Evolutionary conservation across 2,329 filamentous ascomycete genomes (phyloP).

Genomic region (Phialophora verrucosa): DNA sequence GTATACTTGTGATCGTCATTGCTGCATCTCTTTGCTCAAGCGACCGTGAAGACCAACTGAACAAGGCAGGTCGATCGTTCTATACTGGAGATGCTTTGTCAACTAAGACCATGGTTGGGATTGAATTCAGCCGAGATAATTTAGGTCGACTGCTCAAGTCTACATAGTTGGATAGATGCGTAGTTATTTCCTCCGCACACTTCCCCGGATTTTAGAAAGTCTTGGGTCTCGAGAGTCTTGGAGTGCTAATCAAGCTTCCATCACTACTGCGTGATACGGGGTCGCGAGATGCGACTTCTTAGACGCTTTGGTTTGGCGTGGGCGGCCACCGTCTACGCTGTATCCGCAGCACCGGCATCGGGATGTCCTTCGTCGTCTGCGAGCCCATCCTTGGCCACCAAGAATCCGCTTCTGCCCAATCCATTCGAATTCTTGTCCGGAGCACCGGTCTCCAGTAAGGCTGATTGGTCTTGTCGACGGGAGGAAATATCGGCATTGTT

Average conservation of each 20-base stretch:
- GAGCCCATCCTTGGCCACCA: constrained; percentile 10
- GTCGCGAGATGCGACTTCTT: neutral
- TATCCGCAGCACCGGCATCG: neutral
- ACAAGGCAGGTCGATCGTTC: constrained; percentile 7
- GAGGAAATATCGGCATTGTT: constrained; percentile 57
- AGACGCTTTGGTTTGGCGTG: neutral
- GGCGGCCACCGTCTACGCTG: neutral
- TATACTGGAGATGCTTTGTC: constrained; percentile 5
- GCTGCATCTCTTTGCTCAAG: neutral
- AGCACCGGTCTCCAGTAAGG: constrained; percentile 53
- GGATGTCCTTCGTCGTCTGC: constrained; percentile 3
- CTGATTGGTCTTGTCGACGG: constrained; percentile 57
- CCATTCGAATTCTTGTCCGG: constrained; percentile 57
- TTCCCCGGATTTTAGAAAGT: neutral
- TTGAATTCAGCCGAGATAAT: constrained; percentile 6
- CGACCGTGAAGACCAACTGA: neutral
- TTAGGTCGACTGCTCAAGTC: neutral
- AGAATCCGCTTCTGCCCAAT: constrained; percentile 42
- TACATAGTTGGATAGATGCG: neutral
- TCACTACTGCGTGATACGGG: neutral
- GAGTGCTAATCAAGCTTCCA: neutral
- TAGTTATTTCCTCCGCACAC: neutral
- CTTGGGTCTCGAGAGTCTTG: neutral
- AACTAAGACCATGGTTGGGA: neutral
- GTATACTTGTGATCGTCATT: constrained; percentile 3